Percentiles rank a stretch among this genome's conserved stretches.
Conservation (phyloP, 1,139 yeast genomes). For the Debaryomyces sp. region DNA sequence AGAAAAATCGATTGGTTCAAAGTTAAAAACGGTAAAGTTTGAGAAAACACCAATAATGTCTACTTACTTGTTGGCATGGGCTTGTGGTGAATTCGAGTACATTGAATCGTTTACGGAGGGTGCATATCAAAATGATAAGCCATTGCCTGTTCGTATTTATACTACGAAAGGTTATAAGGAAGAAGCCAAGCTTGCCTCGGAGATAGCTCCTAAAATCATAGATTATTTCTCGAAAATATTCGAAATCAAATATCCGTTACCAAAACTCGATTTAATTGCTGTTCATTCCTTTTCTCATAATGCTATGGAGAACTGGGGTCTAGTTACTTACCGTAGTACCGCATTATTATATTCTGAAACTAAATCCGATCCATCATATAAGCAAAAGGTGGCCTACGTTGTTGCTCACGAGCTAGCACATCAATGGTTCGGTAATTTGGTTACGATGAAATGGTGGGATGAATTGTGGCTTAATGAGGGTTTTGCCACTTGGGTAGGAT, state of each 20-base stretch:
- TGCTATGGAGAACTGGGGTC: conserved; percentile 93
- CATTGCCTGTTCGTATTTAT: conserved; percentile 73
- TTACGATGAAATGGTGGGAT: conserved; percentile 68
- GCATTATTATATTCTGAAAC: conserved; percentile 70
- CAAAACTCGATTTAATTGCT: conserved; percentile 76
- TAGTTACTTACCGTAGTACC: conserved; percentile 79
- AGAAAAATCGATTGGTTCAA: conserved; percentile 12
- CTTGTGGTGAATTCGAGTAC: conserved; percentile 74
- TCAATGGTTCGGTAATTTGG: conserved; percentile 67
- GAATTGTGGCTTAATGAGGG: conserved; percentile 67
- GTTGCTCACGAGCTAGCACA: conserved; percentile 67
- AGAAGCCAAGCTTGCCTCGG: conserved; percentile 67
- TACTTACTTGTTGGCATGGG: conserved; percentile 76
- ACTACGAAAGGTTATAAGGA: conserved; percentile 69
- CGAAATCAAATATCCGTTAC: conserved; percentile 68
- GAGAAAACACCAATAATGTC: conserved; percentile 70
- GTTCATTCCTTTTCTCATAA: conserved; percentile 78
- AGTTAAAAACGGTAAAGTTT: conserved; percentile 32
- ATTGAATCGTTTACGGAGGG: conserved; percentile 53
- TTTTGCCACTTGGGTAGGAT: conserved; percentile 63
- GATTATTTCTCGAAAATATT: conserved; percentile 67
- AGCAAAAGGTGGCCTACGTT: conserved; percentile 58
- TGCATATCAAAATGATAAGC: conserved; percentile 44
- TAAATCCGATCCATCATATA: conserved; percentile 64
- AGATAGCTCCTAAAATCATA: conserved; percentile 66